Base-by-base conservation (phyloP, 2,329 filamentous ascomycete species). In the Pseudogymnoascus sp. region DNA sequence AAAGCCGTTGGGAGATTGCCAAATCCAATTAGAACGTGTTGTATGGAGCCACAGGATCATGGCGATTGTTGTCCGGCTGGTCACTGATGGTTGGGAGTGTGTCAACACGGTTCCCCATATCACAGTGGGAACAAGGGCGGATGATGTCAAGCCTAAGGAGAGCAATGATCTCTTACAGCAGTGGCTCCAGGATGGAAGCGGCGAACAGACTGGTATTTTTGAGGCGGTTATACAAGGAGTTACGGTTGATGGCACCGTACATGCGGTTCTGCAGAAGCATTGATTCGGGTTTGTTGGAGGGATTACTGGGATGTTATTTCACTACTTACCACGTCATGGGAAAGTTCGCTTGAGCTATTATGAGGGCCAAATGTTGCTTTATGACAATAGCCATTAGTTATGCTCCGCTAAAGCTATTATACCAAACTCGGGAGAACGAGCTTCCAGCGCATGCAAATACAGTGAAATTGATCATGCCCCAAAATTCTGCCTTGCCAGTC, bases 11-110 rank as follows among this genome's bases (percentile, higher is more conserved):
- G 90, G 88, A 25, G 79, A 83, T 51, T 88, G 88, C 68, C 81
- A 83, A 39, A 79, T 89, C n/a, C 75, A 84, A 68, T 77, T 89
- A 7, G 86, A 89, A 77, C 80, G 85, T 62, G 83, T 97, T 60
- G 87, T 99, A 7, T 98, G 89, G 82, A 90, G 98, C 72, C 81
- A 87, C 67, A 84, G 92, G 4, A 80, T 98, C 72, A 98, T 99
- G 95, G 88, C 92, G 5, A 89, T 99, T 64, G 90, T 96, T 2
- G 92, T 91, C 14, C 85, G 93, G 8, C 79, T 96, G 2, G 77
- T 84, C 5, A 84, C 86, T 64, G 77, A 83, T 13, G 77, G 75
- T 66, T 90, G 87, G 85, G 80, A 86, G 63, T 93, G 88, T 66
- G 83, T 85, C 48, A 99, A 99, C 73, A 77, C 81, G 13, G 81